Base-by-base conservation (phyloP, 306 rosid genomes). In the Rubus idaeus region DNA sequence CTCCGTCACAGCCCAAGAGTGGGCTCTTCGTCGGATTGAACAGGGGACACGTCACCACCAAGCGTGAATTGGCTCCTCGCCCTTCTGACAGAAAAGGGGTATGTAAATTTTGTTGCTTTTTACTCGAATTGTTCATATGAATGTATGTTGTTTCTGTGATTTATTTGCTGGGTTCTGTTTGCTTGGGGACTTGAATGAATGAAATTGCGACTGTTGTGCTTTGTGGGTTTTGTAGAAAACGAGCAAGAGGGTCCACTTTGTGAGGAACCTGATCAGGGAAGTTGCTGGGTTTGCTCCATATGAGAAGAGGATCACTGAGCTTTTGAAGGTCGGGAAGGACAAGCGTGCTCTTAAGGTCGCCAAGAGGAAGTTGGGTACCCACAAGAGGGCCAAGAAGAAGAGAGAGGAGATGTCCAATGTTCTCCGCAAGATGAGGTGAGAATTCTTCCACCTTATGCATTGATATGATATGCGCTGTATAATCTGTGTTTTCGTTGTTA, bases 211-310 rank as follows among this genome's bases (percentile, higher is more conserved):
- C 53, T 79, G 8, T 0, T 55, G 1, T 42, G 47, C 6, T 18
- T 52, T 20, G 16, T 10, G 21, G 66, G 68, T 58, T 11, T 52
- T 76, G 63, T 11, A 91, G 96, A 91, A 91, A 89, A 91, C 94
- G 2, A 91, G 92, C 76, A 89, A 91, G 81, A 61, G 96, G 62
- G 96, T 87, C 13, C 96, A 86, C 78, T 91, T 91, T 52, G 96
- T 91, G 35, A 87, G 89, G 86, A 89, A 61, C 70, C 67, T 91
- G 47, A 89, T 91, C 17, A 79, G 92, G 4, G 96, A 91, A 70
- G 96, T 91, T 73, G 89, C 94, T 21, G 96, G 96, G 4, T 89
- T 89, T 74, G 96, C 96, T 9, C 94, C 94, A 1, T 91, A 89
- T 71, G 96, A 91, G 61, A 91, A 89, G 86, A 85, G 96, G 66